Base-by-base conservation (phyloP, 495 filamentous ascomycete genomes). In the Aspergillus ostianus region DNA sequence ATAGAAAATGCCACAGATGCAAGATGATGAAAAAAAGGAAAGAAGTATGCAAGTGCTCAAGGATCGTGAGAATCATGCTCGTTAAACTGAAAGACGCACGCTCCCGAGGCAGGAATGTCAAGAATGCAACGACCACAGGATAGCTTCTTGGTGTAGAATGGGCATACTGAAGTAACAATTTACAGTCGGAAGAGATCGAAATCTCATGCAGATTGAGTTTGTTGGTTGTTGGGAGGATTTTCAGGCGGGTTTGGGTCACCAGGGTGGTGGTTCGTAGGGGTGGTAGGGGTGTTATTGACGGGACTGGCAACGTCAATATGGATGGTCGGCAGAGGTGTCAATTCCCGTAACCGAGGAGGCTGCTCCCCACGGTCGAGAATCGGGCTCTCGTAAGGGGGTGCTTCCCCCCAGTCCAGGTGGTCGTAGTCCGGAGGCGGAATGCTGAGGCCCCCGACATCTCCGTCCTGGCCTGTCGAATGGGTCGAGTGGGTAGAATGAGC, bases 321-420 rank as follows among this genome's bases (percentile, higher is more conserved):
- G 27, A 80, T 80, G 1, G 74, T 72, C 27, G 77, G 75, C 15
- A 78, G 53, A 7, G 65, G 66, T 26, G 62, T 62, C 18, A 74
- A 45, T 21, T 64, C 41, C 12, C 65, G 71, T 19, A 71, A 48
- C 13, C 62, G 69, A 20, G 58, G 65, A 12, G 56, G 36, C 6
- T 58, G 47, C 8, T 60, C 54, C 29, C 52, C 58, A 23, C 59
- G 58, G 41, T 68, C 69, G 6, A 59, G 41, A n/a, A 67, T 52
- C 6, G 75, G 73, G 53, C 71, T 73, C 29, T 73, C 68, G 49
- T 82, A 77, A 4, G 74, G 67, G 7, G 79, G 81, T 7, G 77
- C 78, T 17, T 82, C 77, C 45, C 79, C 79, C 73, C 81, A 83
- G 48, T 82, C 77, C 26, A 76, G 59, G 47, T 78, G 66, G 12